Base-by-base conservation (phyloP, 352 stramenopile genomes). In the Globisporangium takayamanum region DNA sequence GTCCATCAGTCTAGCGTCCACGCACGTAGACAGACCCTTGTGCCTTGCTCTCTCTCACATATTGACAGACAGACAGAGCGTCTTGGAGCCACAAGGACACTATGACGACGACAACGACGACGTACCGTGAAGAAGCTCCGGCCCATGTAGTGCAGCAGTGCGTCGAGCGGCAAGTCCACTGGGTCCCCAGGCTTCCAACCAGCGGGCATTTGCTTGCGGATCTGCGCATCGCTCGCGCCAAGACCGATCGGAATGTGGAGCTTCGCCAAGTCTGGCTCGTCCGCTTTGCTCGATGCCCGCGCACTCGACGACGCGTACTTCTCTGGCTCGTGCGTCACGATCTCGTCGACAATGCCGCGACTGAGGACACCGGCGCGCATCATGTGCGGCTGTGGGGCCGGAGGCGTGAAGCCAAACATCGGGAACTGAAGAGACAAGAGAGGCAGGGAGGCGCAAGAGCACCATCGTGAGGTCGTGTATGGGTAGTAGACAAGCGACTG, bases 331-430 rank as follows among this genome's bases (percentile, higher is more conserved):
- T 86, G 79, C 12, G 84, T 93, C 44, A 93, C 81, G 45, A 86
- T 87, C 56, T 88, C 81, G 37, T 84, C 80, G 16, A 93, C 77
- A 42, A 93, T 80, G 30, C 84, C 84, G 22, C 84, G 84, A 69
- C 81, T 92, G 11, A 94, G 68, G 12, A 94, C 82, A 57, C 84
- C 84, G 0, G 81, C 84, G 37, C 84, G 81, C 84, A 94, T 94
- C 80, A 92, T 92, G 55, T 94, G 81, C 52, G 86, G 77, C 46
- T 90, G 84, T 18, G 84, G 84, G 11, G 84, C 84, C n/a, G 84
- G 84, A 3, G 84, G 84, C 71, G 88, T 87, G 57, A 94, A 94
- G 15, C 84, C 84, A 74, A 92, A 92, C 81, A 94, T 94, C 1
- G 84, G 80, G 50, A 89, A 88, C 81, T 94, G 39, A 14, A 53